Conservation (phyloP, 176 grass and related monocot species). For the Rhynchospora tenuis region DNA sequence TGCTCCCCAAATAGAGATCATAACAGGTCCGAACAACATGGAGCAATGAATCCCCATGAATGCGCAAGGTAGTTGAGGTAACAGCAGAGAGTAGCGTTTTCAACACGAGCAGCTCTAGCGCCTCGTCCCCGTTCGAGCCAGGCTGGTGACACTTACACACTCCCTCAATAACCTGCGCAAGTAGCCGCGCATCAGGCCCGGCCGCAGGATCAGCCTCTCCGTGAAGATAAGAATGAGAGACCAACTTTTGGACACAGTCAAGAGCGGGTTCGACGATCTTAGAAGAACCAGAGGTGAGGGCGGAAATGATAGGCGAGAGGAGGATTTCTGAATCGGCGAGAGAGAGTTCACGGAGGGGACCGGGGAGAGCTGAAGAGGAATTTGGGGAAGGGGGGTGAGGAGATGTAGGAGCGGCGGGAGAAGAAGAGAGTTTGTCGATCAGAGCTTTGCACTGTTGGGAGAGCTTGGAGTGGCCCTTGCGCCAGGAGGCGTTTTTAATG, state of each 20-base stretch:
- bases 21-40: conserved; percentile 86
- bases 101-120: conserved; percentile 79
- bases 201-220: conserved; percentile 76
- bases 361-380: conserved; percentile 69
- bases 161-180: conserved; percentile 60
- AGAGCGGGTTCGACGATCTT: conserved; percentile 75
- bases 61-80: conserved; percentile 77
- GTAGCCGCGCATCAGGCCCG: conserved; percentile 61
- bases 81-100: conserved; percentile 94
- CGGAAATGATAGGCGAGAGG: conserved; percentile 58
- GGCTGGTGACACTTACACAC: conserved; percentile 60
- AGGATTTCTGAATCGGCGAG: conserved; percentile 77
- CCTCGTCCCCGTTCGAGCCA: conserved; percentile 43
- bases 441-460: conserved; percentile 88
- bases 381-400: conserved; percentile 55
- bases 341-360: conserved; percentile 65
- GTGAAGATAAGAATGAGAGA: conserved; percentile 91
- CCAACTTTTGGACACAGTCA: conserved; percentile 76
- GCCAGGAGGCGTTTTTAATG: conserved; percentile 88
- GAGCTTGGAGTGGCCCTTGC: conserved; percentile 98
- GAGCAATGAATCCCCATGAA: conserved; percentile 87
- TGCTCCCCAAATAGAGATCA: conserved; percentile 83
- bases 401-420: conserved; percentile 34
- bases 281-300: conserved; percentile 49
- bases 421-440: conserved; percentile 64